phyloP scores from a whole-genome alignment of 345 rosid species.

The Alliaria petiolata region DNA sequence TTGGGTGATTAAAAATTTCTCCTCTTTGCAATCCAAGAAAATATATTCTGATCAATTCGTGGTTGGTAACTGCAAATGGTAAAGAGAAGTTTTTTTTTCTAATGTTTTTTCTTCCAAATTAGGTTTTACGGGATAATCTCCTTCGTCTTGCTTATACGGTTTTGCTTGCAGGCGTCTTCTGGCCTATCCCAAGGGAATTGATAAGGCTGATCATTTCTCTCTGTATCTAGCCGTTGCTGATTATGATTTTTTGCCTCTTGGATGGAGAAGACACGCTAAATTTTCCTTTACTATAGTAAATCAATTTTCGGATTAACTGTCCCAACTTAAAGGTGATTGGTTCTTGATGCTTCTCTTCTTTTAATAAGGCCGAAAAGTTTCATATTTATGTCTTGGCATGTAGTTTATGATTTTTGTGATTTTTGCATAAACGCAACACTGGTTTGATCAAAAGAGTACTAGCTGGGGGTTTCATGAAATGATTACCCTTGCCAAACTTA shows the following conservation, averaged over 20 bases:
- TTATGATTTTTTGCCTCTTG: slow-evolving; percentile 48
- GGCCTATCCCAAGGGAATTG: slow-evolving; percentile 62
- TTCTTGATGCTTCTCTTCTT: neutral
- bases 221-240: slow-evolving; percentile 68
- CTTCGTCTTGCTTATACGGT: neutral
- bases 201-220: slow-evolving; percentile 51
- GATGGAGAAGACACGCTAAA: slow-evolving; percentile 70
- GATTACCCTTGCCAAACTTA: neutral
- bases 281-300: slow-evolving; percentile 60
- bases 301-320: slow-evolving; percentile 43
- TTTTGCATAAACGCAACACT: neutral
- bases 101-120: neutral
- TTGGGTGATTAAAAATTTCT: neutral
- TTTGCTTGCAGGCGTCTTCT: slow-evolving; percentile 48
- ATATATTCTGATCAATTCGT: neutral
- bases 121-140: too few relatives aligned
- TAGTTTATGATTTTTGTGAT: too few relatives aligned
- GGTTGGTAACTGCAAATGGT: neutral
- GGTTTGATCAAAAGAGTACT: neutral
- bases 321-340: neutral
- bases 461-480: neutral
- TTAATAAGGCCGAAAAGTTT: too few relatives aligned
- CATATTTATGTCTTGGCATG: too few relatives aligned
- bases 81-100: too few relatives aligned
- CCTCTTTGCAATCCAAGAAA: neutral